Evolutionary conservation across 345 rosid genomes (phyloP).

Genomic region (Gossypium ekmanianum): DNA sequence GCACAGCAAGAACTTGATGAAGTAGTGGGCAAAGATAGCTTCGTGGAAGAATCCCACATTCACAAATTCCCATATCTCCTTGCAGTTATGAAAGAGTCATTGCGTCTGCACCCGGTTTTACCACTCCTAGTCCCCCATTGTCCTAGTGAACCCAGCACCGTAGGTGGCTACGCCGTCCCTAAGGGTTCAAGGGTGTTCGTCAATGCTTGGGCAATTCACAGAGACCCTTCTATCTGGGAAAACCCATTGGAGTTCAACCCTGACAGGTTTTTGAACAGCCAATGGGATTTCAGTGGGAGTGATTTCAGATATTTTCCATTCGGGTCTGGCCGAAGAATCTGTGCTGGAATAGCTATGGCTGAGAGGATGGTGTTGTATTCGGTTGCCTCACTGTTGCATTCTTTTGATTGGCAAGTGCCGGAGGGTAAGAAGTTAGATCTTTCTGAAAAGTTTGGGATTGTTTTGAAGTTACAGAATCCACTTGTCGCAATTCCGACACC

Average conservation of each 20-base stretch:
- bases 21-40: constrained; percentile 41
- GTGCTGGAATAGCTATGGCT: constrained; percentile 66
- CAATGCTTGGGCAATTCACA: constrained; percentile 57
- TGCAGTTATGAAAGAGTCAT: constrained; percentile 50
- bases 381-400: constrained; percentile 58
- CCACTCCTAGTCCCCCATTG: constrained; percentile 55
- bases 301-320: constrained; percentile 62
- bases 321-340: constrained; percentile 76
- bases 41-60: constrained; percentile 50
- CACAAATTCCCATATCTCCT: constrained; percentile 36
- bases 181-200: constrained; percentile 44
- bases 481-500: constrained; percentile 48
- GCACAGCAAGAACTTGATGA: constrained; percentile 49
- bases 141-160: constrained; percentile 29
- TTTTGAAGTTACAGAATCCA: constrained; percentile 54
- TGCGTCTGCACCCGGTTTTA: constrained; percentile 51
- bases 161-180: constrained; percentile 47
- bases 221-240: constrained; percentile 53
- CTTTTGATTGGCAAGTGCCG: constrained; percentile 62
- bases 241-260: constrained; percentile 47
- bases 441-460: constrained; percentile 71
- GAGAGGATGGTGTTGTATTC: constrained; percentile 65
- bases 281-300: constrained; percentile 34
- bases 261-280: constrained; percentile 41
- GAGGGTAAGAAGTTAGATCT: constrained; percentile 32